Evolutionary conservation across 768 basidiomycete species (phyloP), one percentile per base, ranked within the genome.

Genomic region (Podaxis mareebaensis): DNA sequence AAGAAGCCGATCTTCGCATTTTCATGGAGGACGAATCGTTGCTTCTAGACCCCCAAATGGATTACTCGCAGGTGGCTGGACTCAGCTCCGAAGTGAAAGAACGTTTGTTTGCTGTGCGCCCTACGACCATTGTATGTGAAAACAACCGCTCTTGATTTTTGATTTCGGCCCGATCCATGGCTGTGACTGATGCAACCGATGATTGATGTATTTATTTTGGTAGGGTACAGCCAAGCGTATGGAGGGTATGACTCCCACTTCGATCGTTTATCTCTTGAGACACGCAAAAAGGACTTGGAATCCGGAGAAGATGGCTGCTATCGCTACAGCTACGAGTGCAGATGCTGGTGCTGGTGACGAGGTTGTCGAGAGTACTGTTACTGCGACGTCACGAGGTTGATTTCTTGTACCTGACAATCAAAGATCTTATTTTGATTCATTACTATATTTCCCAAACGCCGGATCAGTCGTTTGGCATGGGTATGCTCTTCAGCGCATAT

Each of bases 201-300:
- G 13, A 65, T 36, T 53, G 13, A 65, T 33, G 3, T 52, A 30
- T 42, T 22, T 46, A 38, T 49, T 39, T 33, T 66, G 11, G 7
- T 60, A 95, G 93, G 94, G 94, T n/a, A 90, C 91, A 3, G 95
- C 91, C 15, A 95, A 94, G 73, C 80, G 94, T 28, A 94, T 96
- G 86, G 94, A 96, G 71, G 95, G 95, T 7, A 92, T 96, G 85
- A 96, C 95, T 3, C 94, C 94, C 2, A 82, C 88, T 0, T 85
- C 86, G 0, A 76, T 91, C n/a, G 79, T 93, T 12, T 79, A 80
- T 44, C 72, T 96, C 26, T 76, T 95, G 65, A 84, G 82, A 67
- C 82, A 92, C 70, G 87, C 91, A 5, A 83, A 81, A 65, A 71
- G 78, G 61, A 80, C 76, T 17, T 77, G 74, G 73, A 65, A 57